A percentile compares a stretch with the other conserved stretches of the same genome.
Evolutionary conservation across 345 rosid species (phyloP).

Genomic region (Eucalyptus regnans): DNA sequence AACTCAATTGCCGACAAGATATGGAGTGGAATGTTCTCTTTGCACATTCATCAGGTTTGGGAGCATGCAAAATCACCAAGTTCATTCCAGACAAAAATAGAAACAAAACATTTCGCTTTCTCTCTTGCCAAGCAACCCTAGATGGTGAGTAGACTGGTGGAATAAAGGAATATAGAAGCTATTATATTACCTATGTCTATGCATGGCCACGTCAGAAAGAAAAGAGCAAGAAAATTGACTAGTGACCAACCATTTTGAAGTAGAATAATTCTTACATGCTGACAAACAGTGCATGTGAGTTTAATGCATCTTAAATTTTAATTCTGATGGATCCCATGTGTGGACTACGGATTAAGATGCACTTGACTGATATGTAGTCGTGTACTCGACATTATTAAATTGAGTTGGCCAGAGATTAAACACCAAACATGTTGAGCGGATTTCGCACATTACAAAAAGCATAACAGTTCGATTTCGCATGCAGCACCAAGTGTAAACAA

Average conservation of each 20-base stretch:
- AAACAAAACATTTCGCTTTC: background rate
- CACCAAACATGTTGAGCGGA: background rate
- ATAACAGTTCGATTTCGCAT: background rate
- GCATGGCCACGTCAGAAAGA: background rate
- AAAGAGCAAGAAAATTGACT: background rate
- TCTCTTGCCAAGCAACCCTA: background rate
- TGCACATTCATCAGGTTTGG: background rate
- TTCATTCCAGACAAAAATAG: background rate
- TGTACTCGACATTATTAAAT: background rate
- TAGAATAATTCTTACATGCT: background rate
- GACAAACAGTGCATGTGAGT: background rate
- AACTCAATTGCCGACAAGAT: background rate
- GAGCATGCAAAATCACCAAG: background rate
- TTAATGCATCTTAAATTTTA: background rate
- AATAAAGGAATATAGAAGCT: background rate
- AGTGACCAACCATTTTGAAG: background rate
- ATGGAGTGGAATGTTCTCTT: background rate
- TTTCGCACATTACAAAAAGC: background rate
- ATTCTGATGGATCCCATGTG: background rate
- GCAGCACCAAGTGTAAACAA: background rate
- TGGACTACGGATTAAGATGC: background rate
- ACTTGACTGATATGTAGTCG: background rate
- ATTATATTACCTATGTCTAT: background rate
- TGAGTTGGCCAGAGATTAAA: background rate
- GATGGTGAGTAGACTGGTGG: background rate